Evolutionary conservation across 2,329 filamentous ascomycete genomes (phyloP), one percentile per base, ranked within the genome.

Genomic region (Sclerotinia spermophila): DNA sequence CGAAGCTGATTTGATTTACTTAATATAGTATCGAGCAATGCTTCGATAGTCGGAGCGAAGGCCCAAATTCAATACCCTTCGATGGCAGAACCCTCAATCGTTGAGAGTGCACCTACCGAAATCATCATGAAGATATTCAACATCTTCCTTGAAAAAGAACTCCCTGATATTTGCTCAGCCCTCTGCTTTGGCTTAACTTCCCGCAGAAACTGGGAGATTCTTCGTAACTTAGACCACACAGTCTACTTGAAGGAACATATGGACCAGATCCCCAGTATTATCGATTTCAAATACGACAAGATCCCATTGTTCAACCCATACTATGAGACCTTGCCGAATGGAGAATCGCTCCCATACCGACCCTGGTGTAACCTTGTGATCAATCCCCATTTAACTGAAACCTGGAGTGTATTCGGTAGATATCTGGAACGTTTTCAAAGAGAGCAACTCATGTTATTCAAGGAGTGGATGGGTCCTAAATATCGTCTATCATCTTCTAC

Each of bases 351-450:
- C n/a, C n/a, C n/a, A n/a, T n/a, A n/a, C n/a, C n/a, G n/a, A n/a
- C n/a, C n/a, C n/a, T n/a, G n/a, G n/a, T n/a, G n/a, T n/a, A n/a
- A n/a, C n/a, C n/a, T n/a, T n/a, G n/a, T n/a, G n/a, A n/a, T 13
- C 11, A n/a, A 5, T 4, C 48, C n/a, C 48, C 11, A 11, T 51
- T 51, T 27, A n/a, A n/a, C n/a, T n/a, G n/a, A n/a, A n/a, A n/a
- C n/a, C n/a, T n/a, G n/a, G n/a, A n/a, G n/a, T n/a, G n/a, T n/a
- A 10, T 19, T 0, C 3, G 51, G 0, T 4, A 5, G 17, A 6
- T 55, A 0, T 33, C 17, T 55, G 17, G 10, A 21, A 0, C 15
- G 24, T 27, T 53, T n/a, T 33, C 53, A 55, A 21, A 6, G 27
- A 0, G 3, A 21, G 27, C 27, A 55, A 33, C 17, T 55, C 27